Evolutionary conservation across 2,329 filamentous ascomycete genomes (phyloP).

Genomic region (Didymella sp.): DNA sequence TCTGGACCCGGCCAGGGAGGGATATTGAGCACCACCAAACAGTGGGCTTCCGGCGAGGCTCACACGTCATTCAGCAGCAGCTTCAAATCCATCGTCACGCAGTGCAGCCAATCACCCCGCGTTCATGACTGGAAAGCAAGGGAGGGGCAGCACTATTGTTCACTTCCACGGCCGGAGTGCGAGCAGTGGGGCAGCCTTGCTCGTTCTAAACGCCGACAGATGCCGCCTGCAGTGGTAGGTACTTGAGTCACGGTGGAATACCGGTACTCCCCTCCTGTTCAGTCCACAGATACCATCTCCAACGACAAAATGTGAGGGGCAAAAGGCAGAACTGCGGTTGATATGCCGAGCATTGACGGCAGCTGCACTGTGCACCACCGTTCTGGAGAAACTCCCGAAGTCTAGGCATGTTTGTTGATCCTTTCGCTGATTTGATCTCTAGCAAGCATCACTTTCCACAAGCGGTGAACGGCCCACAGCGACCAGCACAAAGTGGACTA

Average conservation of each 20-base stretch:
- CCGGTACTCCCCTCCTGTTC: slow-evolving; percentile 10
- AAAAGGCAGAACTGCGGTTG: neutral
- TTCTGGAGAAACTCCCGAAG: slow-evolving; percentile 4
- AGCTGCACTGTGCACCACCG: slow-evolving; percentile 4
- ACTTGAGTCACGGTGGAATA: neutral
- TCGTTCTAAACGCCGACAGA: slow-evolving; percentile 18
- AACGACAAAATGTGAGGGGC: neutral
- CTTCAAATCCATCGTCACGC: slow-evolving; percentile 19
- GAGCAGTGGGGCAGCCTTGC: slow-evolving; percentile 15
- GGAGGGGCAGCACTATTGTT: slow-evolving; percentile 29
- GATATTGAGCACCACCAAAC: slow-evolving; percentile 24
- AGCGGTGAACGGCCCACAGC: slow-evolving; percentile 14
- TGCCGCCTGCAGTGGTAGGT: slow-evolving; percentile 14
- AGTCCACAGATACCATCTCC: neutral
- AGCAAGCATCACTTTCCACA: slow-evolving; percentile 13
- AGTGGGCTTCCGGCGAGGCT: slow-evolving; percentile 21
- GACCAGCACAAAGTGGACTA: neutral
- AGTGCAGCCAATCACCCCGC: slow-evolving; percentile 21
- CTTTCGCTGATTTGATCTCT: slow-evolving; percentile 5
- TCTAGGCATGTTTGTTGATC: slow-evolving; percentile 15
- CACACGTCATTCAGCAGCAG: slow-evolving; percentile 38
- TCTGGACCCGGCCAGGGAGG: slow-evolving; percentile 23
- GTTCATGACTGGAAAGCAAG: slow-evolving; percentile 22
- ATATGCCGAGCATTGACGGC: neutral
- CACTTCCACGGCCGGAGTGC: slow-evolving; percentile 29